These are phyloP conservation scores for Saraca asoca DNA, from an alignment of 331 rosid genomes.

Conservation along the genomic window DNA sequence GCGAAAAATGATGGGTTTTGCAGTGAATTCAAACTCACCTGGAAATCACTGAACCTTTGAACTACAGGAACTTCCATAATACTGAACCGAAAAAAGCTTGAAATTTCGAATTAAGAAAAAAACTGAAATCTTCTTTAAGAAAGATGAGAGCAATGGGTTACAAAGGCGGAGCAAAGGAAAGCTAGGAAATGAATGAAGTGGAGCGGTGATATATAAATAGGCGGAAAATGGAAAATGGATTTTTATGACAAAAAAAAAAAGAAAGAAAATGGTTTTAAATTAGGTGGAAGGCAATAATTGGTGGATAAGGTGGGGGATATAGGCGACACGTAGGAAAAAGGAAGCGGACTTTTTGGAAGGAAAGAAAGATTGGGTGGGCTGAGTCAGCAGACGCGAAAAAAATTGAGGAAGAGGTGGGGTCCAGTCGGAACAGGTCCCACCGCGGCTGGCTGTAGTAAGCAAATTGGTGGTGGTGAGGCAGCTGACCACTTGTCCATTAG, in stretches of 20 bases:
- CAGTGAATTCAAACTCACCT: slow-evolving; percentile 42
- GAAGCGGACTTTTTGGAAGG: not conserved
- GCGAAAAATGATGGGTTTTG: slow-evolving; percentile 51
- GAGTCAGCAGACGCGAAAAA: slow-evolving; percentile 18
- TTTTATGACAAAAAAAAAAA: not conserved
- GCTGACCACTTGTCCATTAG: not conserved
- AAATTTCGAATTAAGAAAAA: no score
- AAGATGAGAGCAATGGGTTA: not conserved
- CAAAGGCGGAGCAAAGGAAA: not conserved
- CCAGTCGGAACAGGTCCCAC: slow-evolving; percentile 11
- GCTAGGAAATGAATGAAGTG: not conserved
- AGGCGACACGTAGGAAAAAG: slow-evolving; percentile 33
- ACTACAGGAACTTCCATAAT: slow-evolving; percentile 76
- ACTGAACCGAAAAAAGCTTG: not conserved
- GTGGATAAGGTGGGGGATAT: not conserved
- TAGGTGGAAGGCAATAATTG: slow-evolving; percentile 7
- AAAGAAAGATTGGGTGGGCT: slow-evolving; percentile 13
- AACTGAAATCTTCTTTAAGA: not conserved
- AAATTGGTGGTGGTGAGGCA: slow-evolving; percentile 33
- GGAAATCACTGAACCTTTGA: slow-evolving; percentile 57
- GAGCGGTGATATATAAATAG: slow-evolving; percentile 8
- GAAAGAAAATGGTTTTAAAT: not conserved
- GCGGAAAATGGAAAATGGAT: slow-evolving; percentile 33
- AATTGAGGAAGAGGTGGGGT: not conserved
- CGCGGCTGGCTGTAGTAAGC: not conserved